These are phyloP conservation scores for Annulohypoxylon moriforme DNA, from an alignment of 495 filamentous ascomycete species.

Conservation along the genomic window DNA sequence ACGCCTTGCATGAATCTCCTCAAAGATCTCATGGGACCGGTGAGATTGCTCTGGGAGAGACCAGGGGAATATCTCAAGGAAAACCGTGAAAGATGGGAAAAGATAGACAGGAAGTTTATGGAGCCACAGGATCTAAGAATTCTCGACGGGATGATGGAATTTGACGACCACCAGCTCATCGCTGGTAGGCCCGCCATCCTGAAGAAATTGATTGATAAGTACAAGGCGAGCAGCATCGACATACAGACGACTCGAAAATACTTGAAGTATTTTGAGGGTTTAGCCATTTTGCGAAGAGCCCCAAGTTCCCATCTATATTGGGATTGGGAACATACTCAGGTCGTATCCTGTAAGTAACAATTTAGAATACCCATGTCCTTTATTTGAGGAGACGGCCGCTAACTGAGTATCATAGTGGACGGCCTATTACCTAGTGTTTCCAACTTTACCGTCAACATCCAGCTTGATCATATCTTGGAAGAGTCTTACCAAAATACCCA, in stretches of 20 bases:
- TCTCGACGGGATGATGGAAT: constrained; percentile 11
- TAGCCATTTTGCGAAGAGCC: constrained; percentile 44
- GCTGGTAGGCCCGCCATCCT: constrained; percentile 36
- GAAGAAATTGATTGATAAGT: constrained; percentile 19
- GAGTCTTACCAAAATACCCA: constrained; percentile 36
- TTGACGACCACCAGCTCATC: constrained; percentile 32
- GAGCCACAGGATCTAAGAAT: not conserved
- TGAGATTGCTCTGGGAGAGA: constrained; percentile 36
- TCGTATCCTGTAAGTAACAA: constrained; percentile 26
- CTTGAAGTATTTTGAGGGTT: constrained; percentile 40
- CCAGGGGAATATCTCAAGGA: constrained; percentile 18
- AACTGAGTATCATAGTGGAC: constrained; percentile 29
- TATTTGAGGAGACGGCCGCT: not conserved
- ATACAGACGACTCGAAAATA: constrained; percentile 33
- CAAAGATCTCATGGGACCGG: constrained; percentile 38
- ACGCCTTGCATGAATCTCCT: constrained; percentile 44
- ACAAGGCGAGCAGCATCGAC: not conserved
- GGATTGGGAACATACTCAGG: constrained; percentile 26
- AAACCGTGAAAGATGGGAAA: not conserved
- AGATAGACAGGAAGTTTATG: not conserved
- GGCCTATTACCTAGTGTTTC: constrained; percentile 42
- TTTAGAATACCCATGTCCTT: not conserved
- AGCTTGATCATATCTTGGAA: constrained; percentile 12
- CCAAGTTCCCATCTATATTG: constrained; percentile 36
- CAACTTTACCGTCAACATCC: constrained; percentile 43